These are phyloP conservation scores for Nemania sp. DNA, from an alignment of 2,329 filamentous ascomycete genomes.

Conservation along the genomic window DNA sequence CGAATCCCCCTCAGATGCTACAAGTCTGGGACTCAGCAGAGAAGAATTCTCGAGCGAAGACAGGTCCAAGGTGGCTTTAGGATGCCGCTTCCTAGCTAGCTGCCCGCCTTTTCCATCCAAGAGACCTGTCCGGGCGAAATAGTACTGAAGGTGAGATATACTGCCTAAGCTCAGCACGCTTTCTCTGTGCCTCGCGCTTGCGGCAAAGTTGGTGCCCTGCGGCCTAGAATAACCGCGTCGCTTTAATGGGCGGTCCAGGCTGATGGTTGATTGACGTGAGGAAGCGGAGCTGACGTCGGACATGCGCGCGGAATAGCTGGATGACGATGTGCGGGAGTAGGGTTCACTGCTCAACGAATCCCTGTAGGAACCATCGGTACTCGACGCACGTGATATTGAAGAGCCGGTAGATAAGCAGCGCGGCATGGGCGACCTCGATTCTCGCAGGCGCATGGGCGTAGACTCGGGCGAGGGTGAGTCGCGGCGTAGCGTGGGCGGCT, in stretches of 20 bases:
- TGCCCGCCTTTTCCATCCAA: slow-evolving; percentile 92
- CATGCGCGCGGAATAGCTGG: slow-evolving; percentile 54
- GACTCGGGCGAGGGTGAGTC: slow-evolving; percentile 69
- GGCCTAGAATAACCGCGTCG: slow-evolving; percentile 86
- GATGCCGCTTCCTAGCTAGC: slow-evolving; percentile 72
- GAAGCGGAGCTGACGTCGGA: slow-evolving; percentile 49
- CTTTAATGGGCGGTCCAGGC: slow-evolving; percentile 48
- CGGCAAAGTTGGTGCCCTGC: slow-evolving; percentile 85
- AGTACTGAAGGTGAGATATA: slow-evolving; percentile 97
- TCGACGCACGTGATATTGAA: slow-evolving; percentile 61
- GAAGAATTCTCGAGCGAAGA: slow-evolving; percentile 55
- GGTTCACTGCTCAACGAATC: slow-evolving; percentile 62
- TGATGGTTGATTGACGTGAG: slow-evolving; percentile 54
- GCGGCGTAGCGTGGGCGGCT: slow-evolving; percentile 50
- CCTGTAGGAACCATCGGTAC: slow-evolving; percentile 53
- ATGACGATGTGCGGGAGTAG: slow-evolving; percentile 68
- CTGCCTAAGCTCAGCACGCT: slow-evolving; percentile 96
- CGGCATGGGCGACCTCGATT: slow-evolving; percentile 61
- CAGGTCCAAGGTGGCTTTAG: slow-evolving; percentile 61
- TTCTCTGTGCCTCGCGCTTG: slow-evolving; percentile 86
- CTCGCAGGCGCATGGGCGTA: slow-evolving; percentile 65
- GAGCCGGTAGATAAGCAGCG: slow-evolving; percentile 68
- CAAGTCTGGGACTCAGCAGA: slow-evolving; percentile 46
- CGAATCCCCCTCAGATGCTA: slow-evolving; percentile 59
- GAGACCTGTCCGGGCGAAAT: slow-evolving; percentile 92